Base-by-base conservation (phyloP, 1,284 basidiomycete genomes). In the Trichosporon faecale region DNA sequence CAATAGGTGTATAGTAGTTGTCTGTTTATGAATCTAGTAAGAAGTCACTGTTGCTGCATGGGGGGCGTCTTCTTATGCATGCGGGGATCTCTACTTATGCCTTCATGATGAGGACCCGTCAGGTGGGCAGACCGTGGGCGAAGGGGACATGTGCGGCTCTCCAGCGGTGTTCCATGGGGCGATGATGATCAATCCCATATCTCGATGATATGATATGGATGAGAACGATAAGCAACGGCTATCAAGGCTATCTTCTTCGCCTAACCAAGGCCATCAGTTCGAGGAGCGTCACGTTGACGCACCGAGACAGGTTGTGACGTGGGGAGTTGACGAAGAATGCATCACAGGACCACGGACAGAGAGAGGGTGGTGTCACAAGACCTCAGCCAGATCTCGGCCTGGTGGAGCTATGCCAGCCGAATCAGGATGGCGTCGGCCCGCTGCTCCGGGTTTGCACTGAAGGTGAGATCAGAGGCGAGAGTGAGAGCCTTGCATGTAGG, bases 1-100 rank as follows among this genome's bases (percentile, higher is more conserved):
- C 23, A 29, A 31, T 37, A n/a, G 27, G 27, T 61, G 57, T 61
- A 61, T 31, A 33, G 57, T 61, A 61, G 57, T 61, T 61, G 57
- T 57, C 25, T 44, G 40, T 44, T 52, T 61, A 61, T 61, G 57
- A 61, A 61, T 33, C 0, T 16, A 31, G 57, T 61, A 7, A 7
- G 57, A 3, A 60, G 55, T 31, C 9, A 14, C 55, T 60, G 14
- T 21, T 12, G 21, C 3, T 27, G n/a, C 49, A 23, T 25, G 6
- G 12, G 49, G 14, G 23, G 23, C 23, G 11, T 11, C 21, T 27
- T 25, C 40, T 44, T 44, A 44, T 44, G 40, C 40, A n/a, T 44
- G 16, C 40, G 9, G 33, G 4, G 33, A 33, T 4, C 33, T 4
- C 5, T 33, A 33, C 33, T 8, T 44, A 44, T 44, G 40, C 40